Evolutionary conservation across 441 rosid species (phyloP), one percentile per base, ranked within the genome.

Genomic region (Erodium moschatum): DNA sequence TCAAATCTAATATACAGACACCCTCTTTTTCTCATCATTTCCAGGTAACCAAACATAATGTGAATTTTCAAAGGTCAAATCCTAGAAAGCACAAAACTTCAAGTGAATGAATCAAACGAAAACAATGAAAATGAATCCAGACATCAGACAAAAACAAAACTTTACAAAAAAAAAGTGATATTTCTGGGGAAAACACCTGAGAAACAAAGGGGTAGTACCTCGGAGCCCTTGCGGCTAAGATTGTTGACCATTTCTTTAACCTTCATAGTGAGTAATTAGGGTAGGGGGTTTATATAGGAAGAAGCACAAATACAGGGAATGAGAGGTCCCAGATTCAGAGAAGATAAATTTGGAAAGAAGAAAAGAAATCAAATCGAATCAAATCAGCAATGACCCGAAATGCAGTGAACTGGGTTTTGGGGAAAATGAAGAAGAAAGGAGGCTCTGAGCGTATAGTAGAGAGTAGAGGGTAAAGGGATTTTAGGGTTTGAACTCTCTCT

Each of bases 201-300:
- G 64, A 60, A 60, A 24, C 64, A 58, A 60, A 60, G 31, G 35
- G 21, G 20, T 5, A 16, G 64, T 24, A 60, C 64, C 64, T 60
- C 31, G 33, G 64, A 60, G 33, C 15, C 20, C 33, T 60, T 20
- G 64, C 64, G 64, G 64, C 64, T 60, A 60, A 27, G 4, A 27
- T 60, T 60, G 64, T 21, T 60, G 16, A 60, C 64, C 6, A 13
- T 60, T 11, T 60, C 64, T 60, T 60, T 60, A 60, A 60, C 64
- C 64, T 60, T 21, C 64, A 60, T 60, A 10, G n/a, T 21, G 4
- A 3, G 54, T 60, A 60, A 13, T 11, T 21, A 19, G 38, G 38
- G 64, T 58, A 10, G 11, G 50, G 11, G 64, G 31, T 58, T 10
- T 58, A 58, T 58, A 19, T 58, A 20, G 64, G 12, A 19, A 19